phyloP scores from a whole-genome alignment of 345 rosid genomes.

The Brassica napus region Da-Ae NC_063448.1:52229501-52230000 shows the following conservation, averaged over 20 bases:
- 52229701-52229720: background rate
- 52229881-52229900: background rate
- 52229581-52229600: conserved; percentile 51
- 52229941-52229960: background rate
- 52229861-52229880: background rate
- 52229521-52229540: background rate
- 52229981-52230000: background rate
- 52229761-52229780: background rate
- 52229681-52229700: conserved; percentile 48
- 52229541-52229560: background rate
- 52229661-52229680: conserved; percentile 58
- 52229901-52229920: background rate
- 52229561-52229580: conserved; percentile 66
- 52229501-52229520: background rate
- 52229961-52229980: conserved; percentile 13
- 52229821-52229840: background rate
- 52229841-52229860: background rate
- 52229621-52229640: conserved; percentile 51
- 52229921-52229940: background rate
- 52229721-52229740: background rate
- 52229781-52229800: background rate
- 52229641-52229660: conserved; percentile 64
- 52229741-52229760: background rate
- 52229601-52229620: conserved; percentile 58
- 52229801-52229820: background rate